A percentile compares a stretch with the other conserved stretches of the same genome.
Conservation (phyloP, 2,329 filamentous ascomycete genomes). For the Orbilia brochopaga region DNA sequence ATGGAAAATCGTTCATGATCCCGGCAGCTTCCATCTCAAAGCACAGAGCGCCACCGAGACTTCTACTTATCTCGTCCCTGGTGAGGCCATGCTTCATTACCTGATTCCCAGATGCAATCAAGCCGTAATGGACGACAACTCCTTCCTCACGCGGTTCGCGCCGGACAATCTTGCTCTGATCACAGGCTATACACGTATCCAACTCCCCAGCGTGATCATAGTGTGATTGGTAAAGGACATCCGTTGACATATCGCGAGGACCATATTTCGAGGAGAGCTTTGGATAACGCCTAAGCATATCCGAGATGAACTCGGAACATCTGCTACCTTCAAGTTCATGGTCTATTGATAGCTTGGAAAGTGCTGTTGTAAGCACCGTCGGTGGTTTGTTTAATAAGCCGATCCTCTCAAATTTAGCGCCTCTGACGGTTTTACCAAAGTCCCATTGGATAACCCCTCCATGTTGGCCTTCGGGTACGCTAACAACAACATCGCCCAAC, state of each 20-base stretch:
- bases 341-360: neutral
- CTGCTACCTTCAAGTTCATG: slow-evolving; percentile 3
- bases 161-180: neutral
- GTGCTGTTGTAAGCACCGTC: neutral
- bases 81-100: slow-evolving; percentile 1
- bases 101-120: slow-evolving; percentile 18
- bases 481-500: slow-evolving; percentile 26
- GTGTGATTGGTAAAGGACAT: no score
- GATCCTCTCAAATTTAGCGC: neutral
- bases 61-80: neutral
- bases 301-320: neutral
- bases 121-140: slow-evolving; percentile 19
- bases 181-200: neutral
- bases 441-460: slow-evolving; percentile 20
- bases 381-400: neutral
- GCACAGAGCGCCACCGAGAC: neutral
- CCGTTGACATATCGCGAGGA: no score
- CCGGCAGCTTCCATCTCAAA: neutral
- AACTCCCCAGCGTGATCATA: neutral
- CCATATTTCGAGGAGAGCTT: neutral
- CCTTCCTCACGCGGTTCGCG: neutral
- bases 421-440: neutral
- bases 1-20: slow-evolving; percentile 2
- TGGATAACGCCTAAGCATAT: neutral
- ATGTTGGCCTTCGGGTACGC: neutral